Percentiles rank a stretch among this genome's conserved stretches.
Evolutionary conservation across 176 grass and related monocot species (phyloP).

Genomic region (Oryza brachyantha): DNA sequence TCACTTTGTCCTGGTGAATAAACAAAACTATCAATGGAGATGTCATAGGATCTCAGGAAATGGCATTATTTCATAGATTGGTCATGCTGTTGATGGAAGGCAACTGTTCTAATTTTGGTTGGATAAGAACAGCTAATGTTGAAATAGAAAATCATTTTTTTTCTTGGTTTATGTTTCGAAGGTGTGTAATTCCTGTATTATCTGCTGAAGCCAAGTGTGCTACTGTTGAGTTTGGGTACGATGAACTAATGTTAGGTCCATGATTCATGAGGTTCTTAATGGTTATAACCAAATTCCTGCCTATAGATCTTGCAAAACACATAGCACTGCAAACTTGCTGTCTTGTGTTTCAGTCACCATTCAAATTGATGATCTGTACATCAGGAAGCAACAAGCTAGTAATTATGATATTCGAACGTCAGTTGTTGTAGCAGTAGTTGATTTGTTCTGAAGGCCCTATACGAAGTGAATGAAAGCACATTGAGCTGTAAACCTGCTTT

Average conservation of each 20-base stretch:
- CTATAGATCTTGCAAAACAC: conserved; percentile 20
- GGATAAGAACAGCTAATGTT: not conserved
- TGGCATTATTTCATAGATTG: not conserved
- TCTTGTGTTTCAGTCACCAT: not conserved
- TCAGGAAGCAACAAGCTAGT: not conserved
- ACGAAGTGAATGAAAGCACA: too few species aligned
- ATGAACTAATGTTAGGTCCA: not conserved
- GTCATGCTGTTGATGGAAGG: not conserved
- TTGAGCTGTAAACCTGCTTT: too few species aligned
- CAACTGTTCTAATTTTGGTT: not conserved
- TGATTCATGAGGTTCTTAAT: not conserved
- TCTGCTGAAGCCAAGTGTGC: not conserved
- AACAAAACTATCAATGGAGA: not conserved
- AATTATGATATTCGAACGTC: not conserved
- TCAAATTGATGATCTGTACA: not conserved
- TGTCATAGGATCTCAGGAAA: conserved; percentile 1
- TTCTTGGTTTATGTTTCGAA: not conserved
- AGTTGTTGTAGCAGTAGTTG: not conserved
- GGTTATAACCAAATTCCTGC: conserved; percentile 16
- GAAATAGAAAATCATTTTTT: not conserved
- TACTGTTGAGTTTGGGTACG: not conserved
- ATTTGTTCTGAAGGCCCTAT: not conserved
- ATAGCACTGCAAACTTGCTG: not conserved
- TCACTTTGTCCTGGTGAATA: not conserved
- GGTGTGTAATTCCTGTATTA: not conserved